A percentile compares a stretch with the other conserved stretches of the same genome.
Evolutionary conservation across 2,329 filamentous ascomycete species (phyloP).

Genomic region (Colletotrichum tofieldiae): DNA sequence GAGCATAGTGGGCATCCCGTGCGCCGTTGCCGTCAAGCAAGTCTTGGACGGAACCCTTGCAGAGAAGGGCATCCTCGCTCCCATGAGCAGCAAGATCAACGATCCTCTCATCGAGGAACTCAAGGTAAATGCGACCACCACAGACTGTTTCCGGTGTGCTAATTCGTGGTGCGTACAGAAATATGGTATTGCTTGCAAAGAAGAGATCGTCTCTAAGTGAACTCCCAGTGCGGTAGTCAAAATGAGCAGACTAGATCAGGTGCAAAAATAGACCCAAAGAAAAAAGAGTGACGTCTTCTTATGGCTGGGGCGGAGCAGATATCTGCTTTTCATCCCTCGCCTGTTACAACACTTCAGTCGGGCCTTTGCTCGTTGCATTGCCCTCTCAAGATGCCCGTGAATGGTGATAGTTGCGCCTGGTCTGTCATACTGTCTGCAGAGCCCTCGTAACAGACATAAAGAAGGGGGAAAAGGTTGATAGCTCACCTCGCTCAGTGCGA

Average conservation of each 20-base stretch:
- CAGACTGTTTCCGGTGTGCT: neutral
- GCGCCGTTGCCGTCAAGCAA: constrained; percentile 51
- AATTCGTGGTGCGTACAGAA: neutral
- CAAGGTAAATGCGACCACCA: constrained; percentile 77
- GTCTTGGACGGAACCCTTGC: constrained; percentile 75
- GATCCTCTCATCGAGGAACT: constrained; percentile 81
- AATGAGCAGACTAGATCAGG: too few relatives aligned
- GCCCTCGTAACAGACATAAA: too few relatives aligned
- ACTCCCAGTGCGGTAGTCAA: neutral
- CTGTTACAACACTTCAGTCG: too few relatives aligned
- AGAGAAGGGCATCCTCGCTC: constrained; percentile 83
- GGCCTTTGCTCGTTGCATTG: too few relatives aligned
- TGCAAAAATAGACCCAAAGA: neutral
- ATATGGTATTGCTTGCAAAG: constrained; percentile 7
- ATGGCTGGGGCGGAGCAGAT: too few relatives aligned
- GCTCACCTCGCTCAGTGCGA: too few relatives aligned
- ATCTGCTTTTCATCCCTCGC: too few relatives aligned
- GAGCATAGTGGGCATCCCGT: constrained; percentile 80
- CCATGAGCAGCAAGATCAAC: constrained; percentile 81
- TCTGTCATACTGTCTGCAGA: too few relatives aligned
- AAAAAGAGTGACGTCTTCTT: neutral
- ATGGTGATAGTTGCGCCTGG: too few relatives aligned
- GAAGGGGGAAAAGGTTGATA: too few relatives aligned
- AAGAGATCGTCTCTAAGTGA: constrained; percentile 5
- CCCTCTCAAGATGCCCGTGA: too few relatives aligned